Evolutionary conservation across 2,329 filamentous ascomycete genomes (phyloP).

Genomic region (Monosporascus sp.): DNA sequence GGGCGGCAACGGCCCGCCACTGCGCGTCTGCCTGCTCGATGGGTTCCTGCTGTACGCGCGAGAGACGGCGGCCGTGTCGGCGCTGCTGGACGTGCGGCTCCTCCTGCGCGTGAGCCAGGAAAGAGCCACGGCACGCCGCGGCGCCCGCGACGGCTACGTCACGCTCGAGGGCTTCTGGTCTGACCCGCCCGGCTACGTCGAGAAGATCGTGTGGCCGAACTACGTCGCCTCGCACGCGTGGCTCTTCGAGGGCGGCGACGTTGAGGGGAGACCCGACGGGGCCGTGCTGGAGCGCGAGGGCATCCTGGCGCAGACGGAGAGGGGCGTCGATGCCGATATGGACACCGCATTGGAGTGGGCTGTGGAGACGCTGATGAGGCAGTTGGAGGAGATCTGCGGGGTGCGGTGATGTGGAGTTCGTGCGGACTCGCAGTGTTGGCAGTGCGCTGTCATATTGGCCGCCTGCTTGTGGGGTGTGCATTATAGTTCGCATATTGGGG

Average conservation of each 20-base stretch:
- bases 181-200: constrained; percentile 90
- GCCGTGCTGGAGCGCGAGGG: constrained; percentile 38
- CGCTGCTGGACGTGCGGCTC: constrained; percentile 66
- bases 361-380: constrained; percentile 54
- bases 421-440: no score
- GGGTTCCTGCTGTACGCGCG: constrained; percentile 79
- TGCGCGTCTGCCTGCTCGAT: constrained; percentile 69
- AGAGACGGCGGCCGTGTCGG: constrained; percentile 38
- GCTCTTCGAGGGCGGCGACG: constrained; percentile 68
- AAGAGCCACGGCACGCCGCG: constrained; percentile 59
- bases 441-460: no score
- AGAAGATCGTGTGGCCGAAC: constrained; percentile 92
- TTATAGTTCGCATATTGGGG: no score
- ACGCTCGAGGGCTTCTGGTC: constrained; percentile 89
- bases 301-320: constrained; percentile 42
- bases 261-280: constrained; percentile 47
- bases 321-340: constrained; percentile 50
- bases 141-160: constrained; percentile 69
- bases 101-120: constrained; percentile 68
- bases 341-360: constrained; percentile 62
- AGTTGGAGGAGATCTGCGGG: constrained; percentile 29
- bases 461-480: no score
- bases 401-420: neutral
- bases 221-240: constrained; percentile 78
- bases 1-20: constrained; percentile 6